Conservation (phyloP, 2,329 filamentous ascomycete species). For the Cadophora luteo-olivacea region DNA sequence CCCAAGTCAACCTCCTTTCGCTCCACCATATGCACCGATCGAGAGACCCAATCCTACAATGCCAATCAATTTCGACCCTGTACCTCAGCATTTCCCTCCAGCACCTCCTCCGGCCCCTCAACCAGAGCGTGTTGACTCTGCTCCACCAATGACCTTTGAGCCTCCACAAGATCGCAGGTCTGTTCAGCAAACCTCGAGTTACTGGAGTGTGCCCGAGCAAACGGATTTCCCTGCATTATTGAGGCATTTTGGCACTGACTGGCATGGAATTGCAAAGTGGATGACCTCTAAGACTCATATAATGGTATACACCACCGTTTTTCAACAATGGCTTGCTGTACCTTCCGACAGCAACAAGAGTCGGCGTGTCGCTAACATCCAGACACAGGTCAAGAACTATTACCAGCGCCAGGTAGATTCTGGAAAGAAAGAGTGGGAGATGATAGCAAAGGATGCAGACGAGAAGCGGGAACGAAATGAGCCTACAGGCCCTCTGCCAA, state of each 20-base stretch:
- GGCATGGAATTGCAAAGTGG: slow-evolving; percentile 74
- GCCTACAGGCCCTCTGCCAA: slow-evolving; percentile 64
- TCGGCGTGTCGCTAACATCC: slow-evolving; percentile 44
- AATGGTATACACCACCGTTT: slow-evolving; percentile 66
- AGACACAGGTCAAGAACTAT: slow-evolving; percentile 69
- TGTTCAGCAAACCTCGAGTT: slow-evolving; percentile 72
- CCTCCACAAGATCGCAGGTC: slow-evolving; percentile 40
- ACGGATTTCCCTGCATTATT: slow-evolving; percentile 78
- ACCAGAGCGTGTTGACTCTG: slow-evolving; percentile 41
- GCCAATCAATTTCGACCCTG: slow-evolving; percentile 34
- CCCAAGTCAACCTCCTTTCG: slow-evolving; percentile 29
- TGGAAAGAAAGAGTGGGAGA: slow-evolving; percentile 63
- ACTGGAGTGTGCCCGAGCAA: slow-evolving; percentile 85
- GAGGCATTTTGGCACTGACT: slow-evolving; percentile 80
- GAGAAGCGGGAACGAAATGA: slow-evolving; percentile 61
- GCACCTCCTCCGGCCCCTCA: slow-evolving; percentile 29
- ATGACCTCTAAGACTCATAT: slow-evolving; percentile 86
- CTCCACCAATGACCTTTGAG: slow-evolving; percentile 38
- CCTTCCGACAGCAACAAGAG: slow-evolving; percentile 40
- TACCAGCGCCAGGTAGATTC: slow-evolving; percentile 68
- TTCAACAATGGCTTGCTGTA: slow-evolving; percentile 42
- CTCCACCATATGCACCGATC: slow-evolving; percentile 32
- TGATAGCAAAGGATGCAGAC: slow-evolving; percentile 66
- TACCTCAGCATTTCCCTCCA: slow-evolving; percentile 22
- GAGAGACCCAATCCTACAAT: slow-evolving; percentile 34